These are phyloP conservation scores for Aspergillus tanneri DNA, from an alignment of 2,329 filamentous ascomycete genomes.

Conservation along the genomic window DNA sequence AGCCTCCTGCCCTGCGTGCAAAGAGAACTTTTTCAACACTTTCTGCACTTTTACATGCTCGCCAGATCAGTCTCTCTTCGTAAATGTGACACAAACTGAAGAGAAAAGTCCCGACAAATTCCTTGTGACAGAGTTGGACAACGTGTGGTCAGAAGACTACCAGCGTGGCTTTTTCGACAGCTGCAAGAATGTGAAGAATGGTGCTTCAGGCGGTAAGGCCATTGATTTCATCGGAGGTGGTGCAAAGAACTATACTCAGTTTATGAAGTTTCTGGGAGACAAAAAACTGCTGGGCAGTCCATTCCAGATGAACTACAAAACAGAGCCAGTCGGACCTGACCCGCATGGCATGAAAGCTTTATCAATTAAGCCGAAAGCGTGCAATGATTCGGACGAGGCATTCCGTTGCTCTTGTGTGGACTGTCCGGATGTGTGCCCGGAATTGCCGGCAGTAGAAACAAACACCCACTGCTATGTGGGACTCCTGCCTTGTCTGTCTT, in stretches of 20 bases:
- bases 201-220: conserved; percentile 85
- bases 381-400: conserved; percentile 81
- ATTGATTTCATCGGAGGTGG: conserved; percentile 96
- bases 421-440: conserved; percentile 81
- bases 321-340: conserved; percentile 58
- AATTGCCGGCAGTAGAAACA: conserved; percentile 72
- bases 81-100: conserved; percentile 81
- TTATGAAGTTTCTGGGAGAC: conserved; percentile 89
- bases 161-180: conserved; percentile 89
- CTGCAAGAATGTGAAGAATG: conserved; percentile 99
- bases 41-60: conserved; percentile 99
- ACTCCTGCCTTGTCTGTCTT: conserved; percentile 85
- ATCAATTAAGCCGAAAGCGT: conserved; percentile 74
- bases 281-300: conserved; percentile 88
- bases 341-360: conserved; percentile 70
- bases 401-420: conserved; percentile 94
- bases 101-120: conserved; percentile 54
- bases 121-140: conserved; percentile 86
- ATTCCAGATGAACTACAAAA: conserved; percentile 90
- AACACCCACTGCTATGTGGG: conserved; percentile 77
- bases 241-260: conserved; percentile 81
- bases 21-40: conserved; percentile 96
- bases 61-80: conserved; percentile 89
- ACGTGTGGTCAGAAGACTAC: conserved; percentile 80
- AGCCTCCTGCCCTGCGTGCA: conserved; percentile 91